Evolutionary conservation across 441 rosid genomes (phyloP).

Genomic region (Bocquillonia castaneifolia): DNA sequence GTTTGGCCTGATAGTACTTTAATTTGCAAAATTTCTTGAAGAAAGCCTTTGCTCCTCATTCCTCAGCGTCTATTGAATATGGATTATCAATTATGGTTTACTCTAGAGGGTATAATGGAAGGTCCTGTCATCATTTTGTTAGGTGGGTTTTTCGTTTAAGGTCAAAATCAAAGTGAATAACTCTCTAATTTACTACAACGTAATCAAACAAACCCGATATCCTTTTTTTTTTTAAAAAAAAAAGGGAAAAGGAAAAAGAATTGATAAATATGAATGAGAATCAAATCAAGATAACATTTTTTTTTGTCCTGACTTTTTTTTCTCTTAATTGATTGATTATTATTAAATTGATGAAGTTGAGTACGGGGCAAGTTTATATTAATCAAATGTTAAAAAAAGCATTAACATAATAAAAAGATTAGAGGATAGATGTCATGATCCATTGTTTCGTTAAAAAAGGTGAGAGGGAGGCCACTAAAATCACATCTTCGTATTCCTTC

Average conservation of each 20-base stretch:
- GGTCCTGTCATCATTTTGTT: background rate
- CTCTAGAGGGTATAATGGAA: background rate
- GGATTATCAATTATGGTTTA: too few relatives aligned
- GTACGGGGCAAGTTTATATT: background rate
- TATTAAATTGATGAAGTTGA: background rate
- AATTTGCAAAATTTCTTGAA: too few relatives aligned
- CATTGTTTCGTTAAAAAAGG: background rate
- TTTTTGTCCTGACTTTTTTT: background rate
- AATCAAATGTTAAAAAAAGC: too few relatives aligned
- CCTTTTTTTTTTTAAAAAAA: too few relatives aligned
- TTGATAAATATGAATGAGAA: too few relatives aligned
- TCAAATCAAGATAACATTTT: too few relatives aligned
- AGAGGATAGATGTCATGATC: background rate
- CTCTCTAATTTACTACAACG: too few relatives aligned
- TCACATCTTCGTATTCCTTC: background rate
- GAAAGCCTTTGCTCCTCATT: too few relatives aligned
- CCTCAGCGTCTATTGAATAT: too few relatives aligned
- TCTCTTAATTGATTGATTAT: too few relatives aligned
- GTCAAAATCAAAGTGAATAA: constrained; percentile 3
- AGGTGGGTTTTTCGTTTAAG: background rate
- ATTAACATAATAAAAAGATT: background rate
- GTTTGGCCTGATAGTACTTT: too few relatives aligned
- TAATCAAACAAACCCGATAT: background rate
- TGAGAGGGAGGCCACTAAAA: background rate
- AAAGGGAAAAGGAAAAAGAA: too few relatives aligned